Base-by-base conservation (phyloP, 345 rosid genomes). In the Brassica cretica region DNA sequence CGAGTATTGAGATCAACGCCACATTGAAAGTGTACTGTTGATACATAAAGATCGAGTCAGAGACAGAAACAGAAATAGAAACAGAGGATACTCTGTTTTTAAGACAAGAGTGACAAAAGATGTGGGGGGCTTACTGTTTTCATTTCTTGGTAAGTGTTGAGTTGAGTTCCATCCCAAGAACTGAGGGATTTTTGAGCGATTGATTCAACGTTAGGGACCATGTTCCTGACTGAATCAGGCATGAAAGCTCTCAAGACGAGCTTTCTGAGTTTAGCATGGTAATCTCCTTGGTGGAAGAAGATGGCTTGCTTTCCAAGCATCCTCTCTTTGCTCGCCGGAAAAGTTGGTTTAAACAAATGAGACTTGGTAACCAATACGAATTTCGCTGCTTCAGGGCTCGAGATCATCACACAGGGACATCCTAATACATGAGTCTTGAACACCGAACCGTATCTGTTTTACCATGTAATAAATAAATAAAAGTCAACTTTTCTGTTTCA, bases 381-480 rank as follows among this genome's bases (percentile, higher is more conserved):
- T 56, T 89, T 84, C 1, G 97, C 88, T 19, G 97, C 98, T 76
- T 94, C 98, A 0, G 95, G 97, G 75, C 97, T 88, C 0, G 95
- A 92, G 83, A 94, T 83, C 98, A 92, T 92, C 56, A 91, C 91
- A 80, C 97, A 86, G 24, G 96, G 98, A 73, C 96, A 94, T 14
- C 98, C 98, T 6, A 94, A 83, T 73, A 94, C 84, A 78, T 89
- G 90, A 25, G 91, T 92, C 86, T 92, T 92, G 91, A 94, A 94
- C 66, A 94, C 89, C 85, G 93, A 93, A 21, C 98, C 97, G 30
- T 91, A 88, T 76, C 97, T 92, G 76, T 67, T 65, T 71, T 15
- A 37, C 10, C 35, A 30, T 0, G 11, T 12, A 29, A 27, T 6
- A 12, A 67, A 0, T 15, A 1, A 6, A 1, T 1, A 25, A 65